Percentiles rank a stretch among this genome's conserved stretches.
These are phyloP conservation scores for Hippophae rhamnoides DNA, from an alignment of 306 rosid species.

Conservation along the genomic window DNA sequence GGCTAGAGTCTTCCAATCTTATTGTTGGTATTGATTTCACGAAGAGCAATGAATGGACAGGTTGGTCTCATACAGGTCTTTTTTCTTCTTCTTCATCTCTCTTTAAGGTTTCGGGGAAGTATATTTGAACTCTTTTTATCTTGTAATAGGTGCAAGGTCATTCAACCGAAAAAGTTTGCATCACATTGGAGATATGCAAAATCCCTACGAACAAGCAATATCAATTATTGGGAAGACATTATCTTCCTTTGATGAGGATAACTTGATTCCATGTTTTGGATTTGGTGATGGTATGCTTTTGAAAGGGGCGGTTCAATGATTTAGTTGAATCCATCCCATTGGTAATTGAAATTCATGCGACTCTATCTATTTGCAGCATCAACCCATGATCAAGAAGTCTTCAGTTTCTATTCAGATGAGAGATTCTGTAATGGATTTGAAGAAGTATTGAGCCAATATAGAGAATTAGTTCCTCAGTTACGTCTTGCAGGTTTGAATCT, in stretches of 20 bases:
- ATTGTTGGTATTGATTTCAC: conserved; percentile 97
- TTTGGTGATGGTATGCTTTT: conserved; percentile 74
- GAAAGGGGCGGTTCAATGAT: background rate
- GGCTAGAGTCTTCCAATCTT: conserved; percentile 88
- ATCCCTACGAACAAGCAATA: conserved; percentile 84
- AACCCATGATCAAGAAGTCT: background rate
- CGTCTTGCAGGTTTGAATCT: conserved; percentile 55
- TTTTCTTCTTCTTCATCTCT: background rate
- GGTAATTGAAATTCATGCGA: background rate
- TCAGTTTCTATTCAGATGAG: background rate
- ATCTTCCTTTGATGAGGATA: conserved; percentile 70
- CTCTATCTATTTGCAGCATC: background rate
- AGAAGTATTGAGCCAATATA: background rate
- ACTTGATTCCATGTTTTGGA: conserved; percentile 85
- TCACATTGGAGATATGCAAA: conserved; percentile 52
- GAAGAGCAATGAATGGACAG: conserved; percentile 99
- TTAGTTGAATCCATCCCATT: background rate
- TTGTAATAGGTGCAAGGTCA: conserved; percentile 58
- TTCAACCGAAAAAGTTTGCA: conserved; percentile 78
- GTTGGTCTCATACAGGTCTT: conserved; percentile 28
- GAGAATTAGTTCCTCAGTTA: conserved; percentile 33
- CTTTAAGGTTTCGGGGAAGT: conserved; percentile 4
- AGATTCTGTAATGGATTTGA: conserved; percentile 3
- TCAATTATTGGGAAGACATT: conserved; percentile 74
- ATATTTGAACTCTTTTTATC: conserved; percentile 14